Evolutionary conservation across 1,284 basidiomycete species (phyloP).

Genomic region (Anthracocystis walkeri): DNA sequence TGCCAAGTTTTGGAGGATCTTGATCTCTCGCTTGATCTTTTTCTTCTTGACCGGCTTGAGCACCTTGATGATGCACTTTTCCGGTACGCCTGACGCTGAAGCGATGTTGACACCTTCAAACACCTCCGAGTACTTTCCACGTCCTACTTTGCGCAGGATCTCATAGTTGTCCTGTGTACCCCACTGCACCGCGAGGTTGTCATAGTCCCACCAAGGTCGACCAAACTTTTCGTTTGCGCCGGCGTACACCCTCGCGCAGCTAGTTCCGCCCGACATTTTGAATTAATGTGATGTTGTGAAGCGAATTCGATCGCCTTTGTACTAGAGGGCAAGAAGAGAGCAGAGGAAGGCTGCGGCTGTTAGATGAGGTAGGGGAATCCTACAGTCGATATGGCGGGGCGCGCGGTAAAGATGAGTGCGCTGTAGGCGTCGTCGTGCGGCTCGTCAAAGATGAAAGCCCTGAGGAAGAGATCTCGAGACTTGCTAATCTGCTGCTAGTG

Average conservation of each 20-base stretch:
- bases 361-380: not conserved
- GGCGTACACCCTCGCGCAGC: slow-evolving; percentile 73
- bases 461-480: too few species aligned
- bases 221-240: slow-evolving; percentile 75
- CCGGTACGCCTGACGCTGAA: slow-evolving; percentile 74
- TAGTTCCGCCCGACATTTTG: slow-evolving; percentile 45
- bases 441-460: not conserved
- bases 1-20: slow-evolving; percentile 95
- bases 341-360: not conserved
- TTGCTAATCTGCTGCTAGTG: not conserved
- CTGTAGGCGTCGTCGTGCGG: not conserved
- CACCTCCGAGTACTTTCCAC: slow-evolving; percentile 83
- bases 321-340: too few species aligned
- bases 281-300: slow-evolving; percentile 1
- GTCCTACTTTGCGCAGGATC: slow-evolving; percentile 94
- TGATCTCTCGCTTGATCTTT: slow-evolving; percentile 99
- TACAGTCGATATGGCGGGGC: not conserved
- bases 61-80: slow-evolving; percentile 98
- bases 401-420: not conserved
- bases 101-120: slow-evolving; percentile 96
- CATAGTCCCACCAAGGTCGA: slow-evolving; percentile 76
- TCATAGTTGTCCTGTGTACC: slow-evolving; percentile 92
- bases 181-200: slow-evolving; percentile 68
- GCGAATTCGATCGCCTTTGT: not conserved
- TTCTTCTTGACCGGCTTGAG: slow-evolving; percentile 99